Base-by-base conservation (phyloP, 495 filamentous ascomycete species). In the Penicillium paxilli region DNA sequence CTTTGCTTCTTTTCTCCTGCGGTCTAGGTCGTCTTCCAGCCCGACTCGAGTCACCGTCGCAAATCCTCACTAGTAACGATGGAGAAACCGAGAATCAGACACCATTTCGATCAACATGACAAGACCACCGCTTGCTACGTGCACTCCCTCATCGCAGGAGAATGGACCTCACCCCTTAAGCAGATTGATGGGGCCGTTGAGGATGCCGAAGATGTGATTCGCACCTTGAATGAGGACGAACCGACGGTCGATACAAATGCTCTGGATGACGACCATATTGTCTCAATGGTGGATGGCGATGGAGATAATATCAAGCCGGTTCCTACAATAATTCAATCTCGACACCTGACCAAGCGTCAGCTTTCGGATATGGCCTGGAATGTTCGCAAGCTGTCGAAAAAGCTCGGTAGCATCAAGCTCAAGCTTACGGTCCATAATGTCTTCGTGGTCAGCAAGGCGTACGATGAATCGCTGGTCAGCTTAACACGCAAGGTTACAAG, bases 321-420 rank as follows among this genome's bases (percentile, higher is more conserved):
- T 11, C 62, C 69, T 17, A 61, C 62, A 6, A 64, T 73, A 25
- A 66, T 75, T 22, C 76, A 85, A 49, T 87, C 84, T 21, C 67
- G 85, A 12, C 81, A 94, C 26, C 77, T 98, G 57, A 97, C 92
- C 2, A 98, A 98, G 71, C 88, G 86, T 53, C 90, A 98, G 68
- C 77, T 98, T 28, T 88, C 87, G 1, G 94, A 98, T 55, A 96
- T 98, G 94, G 91, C 92, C 0, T 91, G 90, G 83, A 92, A 92
- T 20, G 92, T 98, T 50, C 82, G 94, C 24, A 91, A 96, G 63
- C 75, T 98, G 42, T 89, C 88, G 24, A 91, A 96, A 67, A 88
- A 87, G 49, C 77, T 98, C 48, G 87, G 88, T 38, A 87, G 82
- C 67, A 83, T 96, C 61, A 80, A 81, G 51, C 74, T 96, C 47